Percentiles rank a stretch among this genome's conserved stretches.
phyloP scores from a whole-genome alignment of 495 filamentous ascomycete species.

The Aspergillus olivimuriae region DNA sequence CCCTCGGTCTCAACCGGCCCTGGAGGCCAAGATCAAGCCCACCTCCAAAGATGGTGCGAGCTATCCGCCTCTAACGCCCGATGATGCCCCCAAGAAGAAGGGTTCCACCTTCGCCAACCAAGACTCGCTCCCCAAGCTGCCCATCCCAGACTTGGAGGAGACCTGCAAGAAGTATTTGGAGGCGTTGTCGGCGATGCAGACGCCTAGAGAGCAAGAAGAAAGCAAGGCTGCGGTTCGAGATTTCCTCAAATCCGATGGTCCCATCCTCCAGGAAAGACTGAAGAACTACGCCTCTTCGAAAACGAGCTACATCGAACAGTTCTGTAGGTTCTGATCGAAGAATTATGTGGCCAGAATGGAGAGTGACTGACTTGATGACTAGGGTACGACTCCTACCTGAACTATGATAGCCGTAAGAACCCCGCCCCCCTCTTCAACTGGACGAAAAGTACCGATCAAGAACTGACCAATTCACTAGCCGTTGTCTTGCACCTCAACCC shows the following conservation, averaged over 20 bases:
- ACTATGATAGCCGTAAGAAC: constrained; percentile 79
- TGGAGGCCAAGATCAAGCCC: constrained; percentile 17
- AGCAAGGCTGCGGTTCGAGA: constrained; percentile 75
- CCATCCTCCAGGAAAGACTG: constrained; percentile 77
- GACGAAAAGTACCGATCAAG: constrained; percentile 3
- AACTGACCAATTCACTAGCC: no score
- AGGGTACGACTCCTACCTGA: constrained; percentile 99
- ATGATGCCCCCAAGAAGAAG: constrained; percentile 25
- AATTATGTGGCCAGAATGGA: not conserved
- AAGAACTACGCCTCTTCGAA: constrained; percentile 90
- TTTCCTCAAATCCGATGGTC: constrained; percentile 79
- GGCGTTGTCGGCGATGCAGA: constrained; percentile 77
- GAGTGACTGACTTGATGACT: constrained; percentile 4
- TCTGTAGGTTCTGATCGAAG: constrained; percentile 63
- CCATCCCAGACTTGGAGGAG: constrained; percentile 84
- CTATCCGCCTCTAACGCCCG: constrained; percentile 28
- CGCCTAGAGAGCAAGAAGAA: constrained; percentile 72
- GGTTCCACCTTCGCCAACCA: constrained; percentile 81
- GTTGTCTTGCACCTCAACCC: constrained; percentile 97
- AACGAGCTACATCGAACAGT: constrained; percentile 97
- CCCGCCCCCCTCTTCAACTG: not conserved
- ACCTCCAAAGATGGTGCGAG: constrained; percentile 8
- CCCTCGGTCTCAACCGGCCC: constrained; percentile 10
- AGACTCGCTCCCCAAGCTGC: constrained; percentile 83
- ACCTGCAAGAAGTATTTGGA: constrained; percentile 76